Base-by-base conservation (phyloP, 2,329 filamentous ascomycete genomes). In the Colletotrichum filicis region DNA sequence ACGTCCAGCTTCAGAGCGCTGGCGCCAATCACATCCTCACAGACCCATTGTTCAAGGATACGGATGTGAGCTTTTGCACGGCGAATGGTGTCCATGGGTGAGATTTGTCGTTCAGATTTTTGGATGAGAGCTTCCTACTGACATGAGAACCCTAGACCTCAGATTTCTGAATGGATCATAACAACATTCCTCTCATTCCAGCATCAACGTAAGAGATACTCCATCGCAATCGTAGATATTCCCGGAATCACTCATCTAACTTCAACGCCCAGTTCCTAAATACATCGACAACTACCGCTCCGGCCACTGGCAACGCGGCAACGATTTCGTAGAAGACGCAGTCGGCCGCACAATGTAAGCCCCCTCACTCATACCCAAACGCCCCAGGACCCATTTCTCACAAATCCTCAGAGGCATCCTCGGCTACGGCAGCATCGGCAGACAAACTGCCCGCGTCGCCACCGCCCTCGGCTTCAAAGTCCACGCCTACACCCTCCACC, bases 401-500 rank as follows among this genome's bases (percentile, higher is more conserved):
- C 46, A 6, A 42, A 35, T 2, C 19, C 4, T 22, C 74, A 87
- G 86, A 59, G 87, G 87, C 3, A 87, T 90, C 28, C 80, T 90
- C 3, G 88, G 88, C 8, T 90, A 90, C 74, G 88, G 88, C 16
- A 83, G 82, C 66, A 89, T 90, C 66, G 88, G 88, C 9, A 83
- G 88, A 0, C 88, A 90, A 71, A 83, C 83, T 5, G 88, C 87
- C 3, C 85, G 87, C 9, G 86, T 94, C 3, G 89, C 89, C 12
- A 86, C 85, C 16, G 91, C 92, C 2, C 81, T 94, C 77, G 94
- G 93, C 22, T 92, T 94, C 88, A 86, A 90, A 32, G 89, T 96
- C 0, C 86, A 95, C 78, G 94, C 93, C 1, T 95, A 93, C 83
- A 96, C 93, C 0, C 91, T 93, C 0, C 90, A 89, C 30, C 89